phyloP scores from a whole-genome alignment of 192 early-diverging fungal genomes.

The Backusella parvicylindrica region DNA sequence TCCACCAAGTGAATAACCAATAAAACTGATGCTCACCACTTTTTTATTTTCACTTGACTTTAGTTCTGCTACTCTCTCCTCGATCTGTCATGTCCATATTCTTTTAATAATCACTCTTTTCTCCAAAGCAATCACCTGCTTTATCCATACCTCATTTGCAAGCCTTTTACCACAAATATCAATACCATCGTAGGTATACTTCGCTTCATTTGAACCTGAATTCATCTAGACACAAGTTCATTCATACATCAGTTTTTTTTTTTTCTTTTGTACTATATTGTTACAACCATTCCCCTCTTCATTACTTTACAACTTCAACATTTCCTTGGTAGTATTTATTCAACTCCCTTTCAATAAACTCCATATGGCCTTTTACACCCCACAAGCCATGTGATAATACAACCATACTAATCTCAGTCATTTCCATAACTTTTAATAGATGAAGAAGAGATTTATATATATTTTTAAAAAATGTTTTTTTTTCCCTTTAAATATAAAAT shows the following conservation, averaged over 20 bases:
- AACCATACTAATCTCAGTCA: neutral
- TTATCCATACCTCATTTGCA: constrained; percentile 35
- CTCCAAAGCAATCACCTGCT: neutral
- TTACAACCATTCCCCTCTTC: neutral
- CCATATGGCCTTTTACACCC: constrained; percentile 6
- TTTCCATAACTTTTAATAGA: neutral
- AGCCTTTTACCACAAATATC: constrained; percentile 53
- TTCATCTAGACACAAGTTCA: constrained; percentile 35
- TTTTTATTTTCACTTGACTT: constrained; percentile 15
- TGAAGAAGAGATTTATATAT: neutral
- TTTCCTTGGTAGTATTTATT: neutral
- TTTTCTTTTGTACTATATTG: no score
- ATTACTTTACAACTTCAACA: neutral
- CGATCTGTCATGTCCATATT: neutral
- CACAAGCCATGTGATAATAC: constrained; percentile 2
- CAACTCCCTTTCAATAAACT: neutral
- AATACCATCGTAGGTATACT: constrained; percentile 54
- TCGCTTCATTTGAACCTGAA: constrained; percentile 40
- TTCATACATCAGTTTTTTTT: neutral
- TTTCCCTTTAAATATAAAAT: no score
- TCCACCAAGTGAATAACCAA: constrained; percentile 60
- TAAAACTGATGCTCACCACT: constrained; percentile 29
- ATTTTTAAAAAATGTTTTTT: no score
- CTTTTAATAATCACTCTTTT: no score
- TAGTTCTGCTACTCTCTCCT: neutral